Conservation (phyloP, 176 grass and related monocot species). For the Dactylis glomerata region DNA sequence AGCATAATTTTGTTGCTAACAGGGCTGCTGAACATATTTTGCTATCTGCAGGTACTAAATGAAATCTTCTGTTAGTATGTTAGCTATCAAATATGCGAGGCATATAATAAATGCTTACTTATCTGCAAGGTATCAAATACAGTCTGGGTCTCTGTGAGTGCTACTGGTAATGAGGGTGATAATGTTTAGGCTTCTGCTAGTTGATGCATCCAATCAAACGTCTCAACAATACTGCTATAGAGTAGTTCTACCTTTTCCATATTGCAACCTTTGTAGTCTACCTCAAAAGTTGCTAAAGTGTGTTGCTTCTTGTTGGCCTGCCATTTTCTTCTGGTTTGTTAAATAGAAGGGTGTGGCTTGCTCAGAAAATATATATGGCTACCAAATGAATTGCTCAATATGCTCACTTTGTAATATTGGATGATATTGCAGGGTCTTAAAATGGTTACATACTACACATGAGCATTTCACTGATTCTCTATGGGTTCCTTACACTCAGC, state of each 20-base stretch:
- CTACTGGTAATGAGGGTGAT: background rate
- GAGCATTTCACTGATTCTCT: background rate
- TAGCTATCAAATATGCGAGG: background rate
- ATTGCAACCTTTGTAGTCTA: background rate
- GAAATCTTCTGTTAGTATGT: background rate
- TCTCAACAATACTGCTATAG: background rate
- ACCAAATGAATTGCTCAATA: background rate
- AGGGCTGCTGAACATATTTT: background rate
- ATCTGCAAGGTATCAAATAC: background rate
- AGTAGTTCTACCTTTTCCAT: background rate
- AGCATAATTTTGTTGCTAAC: background rate
- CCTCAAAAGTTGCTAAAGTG: background rate
- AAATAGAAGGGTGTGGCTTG: background rate
- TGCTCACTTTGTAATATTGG: background rate
- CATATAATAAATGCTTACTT: background rate
- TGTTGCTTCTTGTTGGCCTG: background rate
- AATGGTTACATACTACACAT: background rate
- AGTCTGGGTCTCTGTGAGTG: background rate
- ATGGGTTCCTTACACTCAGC: background rate
- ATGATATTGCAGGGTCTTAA: background rate
- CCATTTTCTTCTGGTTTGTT: background rate
- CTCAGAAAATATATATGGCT: background rate
- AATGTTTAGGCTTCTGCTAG: background rate
- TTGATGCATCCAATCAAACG: background rate
- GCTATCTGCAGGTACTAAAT: background rate